Base-by-base conservation (phyloP, 352 stramenopile species). In the Pythium brachiatum region DNA sequence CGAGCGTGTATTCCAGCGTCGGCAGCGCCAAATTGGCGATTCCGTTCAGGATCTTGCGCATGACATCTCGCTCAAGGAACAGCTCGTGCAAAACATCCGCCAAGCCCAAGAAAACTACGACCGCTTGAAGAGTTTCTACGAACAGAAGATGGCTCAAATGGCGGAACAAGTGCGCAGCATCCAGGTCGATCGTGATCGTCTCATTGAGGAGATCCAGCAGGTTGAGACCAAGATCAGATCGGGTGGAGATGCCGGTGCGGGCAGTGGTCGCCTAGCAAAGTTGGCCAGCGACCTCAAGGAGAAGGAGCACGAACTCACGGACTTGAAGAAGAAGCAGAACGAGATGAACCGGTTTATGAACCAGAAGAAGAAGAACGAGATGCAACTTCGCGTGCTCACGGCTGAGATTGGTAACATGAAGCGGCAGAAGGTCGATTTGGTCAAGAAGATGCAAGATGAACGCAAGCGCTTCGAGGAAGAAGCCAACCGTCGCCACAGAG, bases 381-480 rank as follows among this genome's bases (percentile, higher is more conserved):
- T 89, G 71, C 83, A 95, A 50, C 58, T 94, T 31, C 78, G 86
- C 20, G 82, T 92, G 7, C 56, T 94, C 32, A 91, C 79, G 7
- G 79, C 81, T 11, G 87, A 95, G 66, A 92, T 95, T 50, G 81
- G 59, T 21, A 89, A 86, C 57, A 95, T 95, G 87, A 95, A 95
- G 72, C 70, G 84, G 7, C 87, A 95, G 58, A 95, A 94, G 52
- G 87, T 95, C n/a, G 87, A 95, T 25, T 55, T 95, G 25, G 74
- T 94, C 25, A 90, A 90, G 58, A 93, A 94, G 60, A 95, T 95
- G 83, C 74, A 92, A 53, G 77, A 85, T 39, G 87, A 95, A 58
- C 80, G 85, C 25, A 95, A 95, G 65, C 70, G 81, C 13, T 93
- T 89, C 44, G 80, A 94, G 72, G 78, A 92, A 51, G 85, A 95